Evolutionary conservation across 2,329 filamentous ascomycete genomes (phyloP).

Genomic region (Cercospora zeina): DNA sequence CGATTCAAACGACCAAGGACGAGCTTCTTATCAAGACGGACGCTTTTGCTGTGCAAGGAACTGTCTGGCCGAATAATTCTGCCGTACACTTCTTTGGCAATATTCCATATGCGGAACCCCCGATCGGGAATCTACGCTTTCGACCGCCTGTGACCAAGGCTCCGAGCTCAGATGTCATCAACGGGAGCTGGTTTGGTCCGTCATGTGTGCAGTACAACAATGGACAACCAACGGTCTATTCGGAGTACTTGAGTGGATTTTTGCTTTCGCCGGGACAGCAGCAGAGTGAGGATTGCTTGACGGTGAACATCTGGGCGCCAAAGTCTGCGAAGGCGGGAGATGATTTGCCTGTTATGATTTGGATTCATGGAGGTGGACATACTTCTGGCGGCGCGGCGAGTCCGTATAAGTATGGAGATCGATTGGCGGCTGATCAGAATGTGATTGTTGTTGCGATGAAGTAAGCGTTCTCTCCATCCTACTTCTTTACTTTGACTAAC

Average conservation of each 20-base stretch:
- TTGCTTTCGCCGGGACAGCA: slow-evolving; percentile 19
- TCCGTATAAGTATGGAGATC: slow-evolving; percentile 27
- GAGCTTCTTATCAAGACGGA: slow-evolving; percentile 14
- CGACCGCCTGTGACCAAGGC: slow-evolving; percentile 25
- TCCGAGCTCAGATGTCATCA: slow-evolving; percentile 21
- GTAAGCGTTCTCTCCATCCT: not conserved
- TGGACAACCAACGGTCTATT: slow-evolving; percentile 21
- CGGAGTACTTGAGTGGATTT: slow-evolving; percentile 21
- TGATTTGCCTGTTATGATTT: slow-evolving; percentile 44
- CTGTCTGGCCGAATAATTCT: slow-evolving; percentile 23
- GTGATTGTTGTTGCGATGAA: slow-evolving; percentile 27
- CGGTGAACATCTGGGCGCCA: slow-evolving; percentile 43
- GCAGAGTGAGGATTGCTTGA: slow-evolving; percentile 39
- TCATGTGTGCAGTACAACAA: slow-evolving; percentile 25
- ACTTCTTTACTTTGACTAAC: not conserved
- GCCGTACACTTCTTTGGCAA: slow-evolving; percentile 24
- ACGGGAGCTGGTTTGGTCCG: slow-evolving; percentile 25
- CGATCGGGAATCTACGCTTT: slow-evolving; percentile 18
- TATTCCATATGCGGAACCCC: slow-evolving; percentile 25
- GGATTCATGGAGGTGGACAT: slow-evolving; percentile 24
- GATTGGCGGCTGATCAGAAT: slow-evolving; percentile 22
- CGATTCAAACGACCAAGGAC: not conserved
- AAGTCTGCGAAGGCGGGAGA: slow-evolving; percentile 24
- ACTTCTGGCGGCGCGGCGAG: slow-evolving; percentile 22
- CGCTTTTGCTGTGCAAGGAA: slow-evolving; percentile 22